A percentile compares a stretch with the other conserved stretches of the same genome.
These are phyloP conservation scores for Berkeleyomyces rouxiae DNA, from an alignment of 2,329 filamentous ascomycete genomes.

Conservation along the genomic window DNA sequence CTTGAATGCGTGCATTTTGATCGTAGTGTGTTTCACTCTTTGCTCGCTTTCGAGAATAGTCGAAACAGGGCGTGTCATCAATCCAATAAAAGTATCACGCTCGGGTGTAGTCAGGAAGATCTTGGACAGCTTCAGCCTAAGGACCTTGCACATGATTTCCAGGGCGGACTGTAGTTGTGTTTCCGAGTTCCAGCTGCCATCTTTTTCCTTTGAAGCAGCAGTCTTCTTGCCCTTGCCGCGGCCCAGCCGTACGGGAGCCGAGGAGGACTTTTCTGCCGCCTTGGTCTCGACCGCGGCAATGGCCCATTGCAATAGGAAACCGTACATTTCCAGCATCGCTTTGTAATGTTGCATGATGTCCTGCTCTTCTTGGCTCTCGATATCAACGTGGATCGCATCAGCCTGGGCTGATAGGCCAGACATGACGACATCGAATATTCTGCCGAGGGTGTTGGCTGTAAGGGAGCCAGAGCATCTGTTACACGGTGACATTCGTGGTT, in stretches of 20 bases:
- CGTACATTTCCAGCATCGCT: slow-evolving; percentile 80
- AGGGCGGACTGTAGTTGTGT: slow-evolving; percentile 74
- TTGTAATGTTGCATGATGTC: slow-evolving; percentile 77
- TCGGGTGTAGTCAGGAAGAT: slow-evolving; percentile 96
- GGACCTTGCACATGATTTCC: slow-evolving; percentile 87
- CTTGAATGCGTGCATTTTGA: slow-evolving; percentile 95
- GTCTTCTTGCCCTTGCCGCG: slow-evolving; percentile 66
- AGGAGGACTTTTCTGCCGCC: slow-evolving; percentile 70
- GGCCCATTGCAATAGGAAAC: slow-evolving; percentile 87
- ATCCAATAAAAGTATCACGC: slow-evolving; percentile 79
- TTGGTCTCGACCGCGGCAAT: slow-evolving; percentile 89
- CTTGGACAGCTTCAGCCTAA: slow-evolving; percentile 79
- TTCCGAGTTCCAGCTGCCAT: slow-evolving; percentile 76
- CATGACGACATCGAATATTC: slow-evolving; percentile 78
- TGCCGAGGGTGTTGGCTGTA: slow-evolving; percentile 70
- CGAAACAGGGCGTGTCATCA: slow-evolving; percentile 87
- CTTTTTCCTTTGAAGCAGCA: slow-evolving; percentile 36
- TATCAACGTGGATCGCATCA: slow-evolving; percentile 67
- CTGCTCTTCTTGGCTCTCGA: slow-evolving; percentile 76
- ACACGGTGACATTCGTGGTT: slow-evolving; percentile 33
- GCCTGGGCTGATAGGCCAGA: slow-evolving; percentile 75
- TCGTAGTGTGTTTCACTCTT: slow-evolving; percentile 70
- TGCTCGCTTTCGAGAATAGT: slow-evolving; percentile 88
- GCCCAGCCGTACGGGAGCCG: slow-evolving; percentile 49
- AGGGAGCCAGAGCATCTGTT: slow-evolving; percentile 69